These are phyloP conservation scores for Ogataea zsoltii DNA, from an alignment of 805 yeast species.

Conservation along the genomic window DNA sequence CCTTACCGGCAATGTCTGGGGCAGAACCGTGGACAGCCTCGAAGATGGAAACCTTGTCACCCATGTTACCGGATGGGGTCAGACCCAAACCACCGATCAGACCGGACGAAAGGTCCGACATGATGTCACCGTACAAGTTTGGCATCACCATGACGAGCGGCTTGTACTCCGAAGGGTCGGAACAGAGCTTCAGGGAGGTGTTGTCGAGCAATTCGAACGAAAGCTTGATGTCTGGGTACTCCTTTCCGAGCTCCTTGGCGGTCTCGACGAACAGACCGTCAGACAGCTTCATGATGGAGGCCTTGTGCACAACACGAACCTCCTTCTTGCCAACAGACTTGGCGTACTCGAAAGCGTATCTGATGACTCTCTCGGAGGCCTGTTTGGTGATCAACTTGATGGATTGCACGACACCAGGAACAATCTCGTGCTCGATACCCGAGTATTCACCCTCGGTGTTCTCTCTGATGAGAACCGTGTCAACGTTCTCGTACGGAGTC, in stretches of 20 bases:
- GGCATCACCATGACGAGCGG: constrained; percentile 96
- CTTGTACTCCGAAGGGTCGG: constrained; percentile 85
- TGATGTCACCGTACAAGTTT: constrained; percentile 97
- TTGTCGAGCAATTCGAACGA: constrained; percentile 91
- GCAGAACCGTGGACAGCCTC: constrained; percentile 99
- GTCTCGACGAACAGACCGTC: constrained; percentile 95
- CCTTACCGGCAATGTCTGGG: constrained; percentile 99
- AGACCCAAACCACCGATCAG: constrained; percentile 98
- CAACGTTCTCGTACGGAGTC: constrained; percentile 87
- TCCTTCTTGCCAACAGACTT: constrained; percentile 82
- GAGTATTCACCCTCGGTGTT: constrained; percentile 99
- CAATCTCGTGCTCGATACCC: constrained; percentile 97
- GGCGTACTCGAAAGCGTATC: constrained; percentile 97
- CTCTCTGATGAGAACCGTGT: constrained; percentile 95
- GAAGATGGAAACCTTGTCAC: constrained; percentile 94
- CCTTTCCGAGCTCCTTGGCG: constrained; percentile 85
- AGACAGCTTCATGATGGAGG: constrained; percentile 96
- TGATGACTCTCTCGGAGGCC: constrained; percentile 94
- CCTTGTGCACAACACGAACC: constrained; percentile 95
- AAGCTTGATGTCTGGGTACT: constrained; percentile 86
- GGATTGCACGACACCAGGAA: constrained; percentile 98
- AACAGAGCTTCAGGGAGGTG: constrained; percentile 87
- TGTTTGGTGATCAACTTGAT: constrained; percentile 95
- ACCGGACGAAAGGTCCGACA: constrained; percentile 97
- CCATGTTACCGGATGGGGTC: constrained; percentile 99